phyloP scores from a whole-genome alignment of 169 alveolate genomes.

The Cryptosporidium bovis region DNA sequence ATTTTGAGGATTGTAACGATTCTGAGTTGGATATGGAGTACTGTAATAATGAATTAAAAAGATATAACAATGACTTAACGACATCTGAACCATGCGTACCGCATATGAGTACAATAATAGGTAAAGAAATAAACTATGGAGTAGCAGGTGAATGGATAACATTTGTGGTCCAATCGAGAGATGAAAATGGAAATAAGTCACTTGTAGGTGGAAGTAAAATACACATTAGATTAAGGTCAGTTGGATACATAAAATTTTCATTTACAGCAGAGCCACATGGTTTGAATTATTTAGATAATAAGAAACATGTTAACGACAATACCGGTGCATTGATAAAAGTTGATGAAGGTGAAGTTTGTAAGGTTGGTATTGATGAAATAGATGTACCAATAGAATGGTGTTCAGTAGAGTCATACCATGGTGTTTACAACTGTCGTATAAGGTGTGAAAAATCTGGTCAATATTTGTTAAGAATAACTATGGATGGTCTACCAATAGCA shows the following conservation, averaged over 20 bases:
- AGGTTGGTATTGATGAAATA: slow-evolving; percentile 45
- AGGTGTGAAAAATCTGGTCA: slow-evolving; percentile 74
- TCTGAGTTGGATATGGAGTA: slow-evolving; percentile 10
- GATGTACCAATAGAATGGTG: slow-evolving; percentile 74
- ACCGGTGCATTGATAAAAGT: slow-evolving; percentile 45
- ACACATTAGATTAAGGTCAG: slow-evolving; percentile 61
- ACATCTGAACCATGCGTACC: slow-evolving; percentile 56
- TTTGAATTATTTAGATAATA: slow-evolving; percentile 3
- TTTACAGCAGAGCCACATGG: slow-evolving; percentile 74
- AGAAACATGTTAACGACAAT: slow-evolving; percentile 1
- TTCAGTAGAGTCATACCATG: slow-evolving; percentile 54
- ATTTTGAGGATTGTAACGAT: not conserved
- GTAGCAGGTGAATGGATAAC: slow-evolving; percentile 72
- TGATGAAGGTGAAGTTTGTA: slow-evolving; percentile 31
- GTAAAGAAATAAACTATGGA: slow-evolving; percentile 24
- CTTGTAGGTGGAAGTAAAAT: slow-evolving; percentile 28
- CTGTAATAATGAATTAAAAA: slow-evolving; percentile 18
- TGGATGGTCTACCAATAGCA: slow-evolving; percentile 80
- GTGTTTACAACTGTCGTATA: slow-evolving; percentile 55
- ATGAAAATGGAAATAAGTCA: slow-evolving; percentile 61
- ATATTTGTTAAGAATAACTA: slow-evolving; percentile 67
- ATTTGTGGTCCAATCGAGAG: slow-evolving; percentile 50
- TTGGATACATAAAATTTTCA: slow-evolving; percentile 47
- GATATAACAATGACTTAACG: slow-evolving; percentile 25
- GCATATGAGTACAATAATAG: slow-evolving; percentile 53